Base-by-base conservation (phyloP, 345 rosid genomes). In the Citrus mangshanensis region DNA sequence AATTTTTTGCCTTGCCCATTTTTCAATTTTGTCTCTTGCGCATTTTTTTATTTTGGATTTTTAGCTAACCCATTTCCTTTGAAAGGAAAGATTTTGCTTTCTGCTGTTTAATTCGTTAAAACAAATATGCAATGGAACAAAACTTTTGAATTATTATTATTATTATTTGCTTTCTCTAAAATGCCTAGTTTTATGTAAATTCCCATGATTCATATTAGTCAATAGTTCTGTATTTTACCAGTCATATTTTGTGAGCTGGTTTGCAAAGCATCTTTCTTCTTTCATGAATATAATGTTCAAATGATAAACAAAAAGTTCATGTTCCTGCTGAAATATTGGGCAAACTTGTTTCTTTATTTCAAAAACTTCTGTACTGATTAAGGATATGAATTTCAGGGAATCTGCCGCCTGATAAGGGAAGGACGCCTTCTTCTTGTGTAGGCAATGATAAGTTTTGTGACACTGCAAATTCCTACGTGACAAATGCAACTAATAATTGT, bases 381-480 rank as follows among this genome's bases (percentile, higher is more conserved):
- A 59, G 27, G 72, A 12, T 65, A 25, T 73, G 55, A 74, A 68
- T 38, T 84, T 73, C 85, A 87, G 92, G 84, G 42, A 80, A 80
- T 80, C 70, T 55, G 46, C 34, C 37, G 68, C 75, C 76, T 30
- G 74, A 72, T 37, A 77, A 68, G 51, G 76, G 64, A 70, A 83
- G 75, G 79, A 28, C 25, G 68, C 9, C 71, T 65, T 56, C 51
- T 60, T 35, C 75, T 42, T 68, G 72, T 68, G 77, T 49, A 75
- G 72, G 80, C n/a, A 74, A 68, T 42, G 77, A 75, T 63, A 72
- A 72, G 77, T 69, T 76, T 27, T 64, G 27, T 64, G 40, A 80
- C 32, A 76, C 74, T 60, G 32, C 59, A 1, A 27, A 46, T 75
- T 79, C 83, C 28, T 28, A 24, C 12, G 70, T 35, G 38, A 46